phyloP scores from a whole-genome alignment of 768 basidiomycete genomes.

The Tulasnella sp. region DNA sequence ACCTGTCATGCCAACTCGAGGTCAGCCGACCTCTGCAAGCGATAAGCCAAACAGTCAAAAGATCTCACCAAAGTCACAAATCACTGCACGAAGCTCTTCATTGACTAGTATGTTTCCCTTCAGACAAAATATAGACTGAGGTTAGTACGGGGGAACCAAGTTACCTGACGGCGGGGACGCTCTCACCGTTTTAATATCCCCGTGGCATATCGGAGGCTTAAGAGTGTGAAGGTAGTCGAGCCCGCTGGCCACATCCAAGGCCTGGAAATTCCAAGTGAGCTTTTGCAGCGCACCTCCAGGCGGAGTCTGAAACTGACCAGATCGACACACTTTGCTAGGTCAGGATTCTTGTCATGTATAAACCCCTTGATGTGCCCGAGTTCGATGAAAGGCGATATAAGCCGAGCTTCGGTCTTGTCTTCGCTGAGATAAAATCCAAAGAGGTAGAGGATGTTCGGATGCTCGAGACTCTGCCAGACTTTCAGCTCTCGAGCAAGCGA shows the following conservation, averaged over 20 bases:
- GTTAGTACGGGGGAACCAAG: background rate
- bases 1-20: too few species aligned
- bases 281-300: background rate
- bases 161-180: too few species aligned
- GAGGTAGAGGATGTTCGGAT: background rate
- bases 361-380: background rate
- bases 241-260: background rate
- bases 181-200: background rate
- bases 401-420: background rate
- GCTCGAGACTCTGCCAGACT: background rate
- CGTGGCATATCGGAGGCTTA: background rate
- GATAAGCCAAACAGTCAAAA: too few species aligned
- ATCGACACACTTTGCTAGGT: background rate
- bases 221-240: background rate
- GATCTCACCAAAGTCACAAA: conserved; percentile 6
- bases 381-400: background rate
- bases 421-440: background rate
- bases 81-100: background rate
- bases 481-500: background rate
- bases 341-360: background rate
- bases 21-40: too few species aligned
- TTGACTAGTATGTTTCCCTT: conserved; percentile 4
- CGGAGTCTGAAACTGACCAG: background rate
- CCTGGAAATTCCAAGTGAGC: background rate
- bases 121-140: background rate